A percentile compares a stretch with the other conserved stretches of the same genome.
Conservation (phyloP, 805 yeast genomes). For the Teunomyces aglyptinius region DNA sequence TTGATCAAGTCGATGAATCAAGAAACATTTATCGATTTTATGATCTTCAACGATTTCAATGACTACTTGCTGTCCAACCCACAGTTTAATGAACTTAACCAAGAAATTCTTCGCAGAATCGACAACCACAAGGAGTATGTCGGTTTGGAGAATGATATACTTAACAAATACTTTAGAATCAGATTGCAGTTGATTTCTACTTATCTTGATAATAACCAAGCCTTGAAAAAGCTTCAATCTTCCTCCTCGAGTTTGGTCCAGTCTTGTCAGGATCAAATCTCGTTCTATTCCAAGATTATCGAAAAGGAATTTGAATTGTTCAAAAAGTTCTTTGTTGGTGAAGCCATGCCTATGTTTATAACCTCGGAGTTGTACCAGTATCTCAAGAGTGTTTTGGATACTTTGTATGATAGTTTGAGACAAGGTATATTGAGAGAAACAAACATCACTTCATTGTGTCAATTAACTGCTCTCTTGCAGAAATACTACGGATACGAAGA, state of each 20-base stretch:
- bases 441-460: conserved; percentile 68
- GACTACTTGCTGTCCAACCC: conserved; percentile 20
- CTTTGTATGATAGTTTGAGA: conserved; percentile 70
- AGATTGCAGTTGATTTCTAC: conserved; percentile 51
- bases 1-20: conserved; percentile 13
- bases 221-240: background rate
- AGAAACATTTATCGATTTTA: conserved; percentile 54
- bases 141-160: conserved; percentile 67
- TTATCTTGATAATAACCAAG: conserved; percentile 29
- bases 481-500: conserved; percentile 67
- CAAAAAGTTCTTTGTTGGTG: conserved; percentile 44
- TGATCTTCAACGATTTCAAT: conserved; percentile 62
- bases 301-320: conserved; percentile 63
- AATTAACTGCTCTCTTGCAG: conserved; percentile 66
- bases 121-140: conserved; percentile 50
- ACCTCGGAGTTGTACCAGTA: conserved; percentile 48
- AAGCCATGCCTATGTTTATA: conserved; percentile 8
- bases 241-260: conserved; percentile 45
- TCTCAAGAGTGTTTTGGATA: conserved; percentile 67
- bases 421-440: conserved; percentile 67
- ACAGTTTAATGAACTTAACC: conserved; percentile 31
- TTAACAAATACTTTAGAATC: conserved; percentile 57
- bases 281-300: conserved; percentile 58
- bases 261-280: conserved; percentile 59
- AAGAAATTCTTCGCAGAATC: conserved; percentile 38